Percentiles rank a stretch among this genome's conserved stretches.
These are phyloP conservation scores for Brasilioporus rufonigricans DNA, from an alignment of 768 basidiomycete species.

Conservation along the genomic window DNA sequence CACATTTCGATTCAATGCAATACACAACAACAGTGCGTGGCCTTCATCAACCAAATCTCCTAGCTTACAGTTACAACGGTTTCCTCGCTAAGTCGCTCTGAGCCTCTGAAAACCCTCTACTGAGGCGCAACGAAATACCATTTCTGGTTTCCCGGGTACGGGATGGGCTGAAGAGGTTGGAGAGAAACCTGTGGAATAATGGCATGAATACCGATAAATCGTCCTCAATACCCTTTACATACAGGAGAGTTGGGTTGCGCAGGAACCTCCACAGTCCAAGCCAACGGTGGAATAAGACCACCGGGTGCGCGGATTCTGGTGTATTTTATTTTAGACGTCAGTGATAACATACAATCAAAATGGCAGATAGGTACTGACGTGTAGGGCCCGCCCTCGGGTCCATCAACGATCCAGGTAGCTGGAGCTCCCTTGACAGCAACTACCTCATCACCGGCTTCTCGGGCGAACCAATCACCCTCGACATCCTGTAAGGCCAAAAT, in stretches of 20 bases:
- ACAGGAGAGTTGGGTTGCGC: neutral
- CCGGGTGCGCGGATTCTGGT: neutral
- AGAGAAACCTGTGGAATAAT: neutral
- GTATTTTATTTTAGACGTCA: neutral
- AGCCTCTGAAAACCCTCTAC: neutral
- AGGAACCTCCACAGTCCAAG: neutral
- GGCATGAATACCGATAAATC: neutral
- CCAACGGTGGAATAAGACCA: neutral
- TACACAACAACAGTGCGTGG: neutral
- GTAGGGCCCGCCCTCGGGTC: neutral
- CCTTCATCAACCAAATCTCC: too few relatives aligned
- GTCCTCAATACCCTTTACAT: neutral
- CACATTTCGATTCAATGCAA: neutral
- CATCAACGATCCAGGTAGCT: neutral
- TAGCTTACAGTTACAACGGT: neutral
- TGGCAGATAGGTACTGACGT: neutral
- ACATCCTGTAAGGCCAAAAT: neutral
- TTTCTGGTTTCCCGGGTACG: neutral
- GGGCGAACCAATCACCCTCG: neutral
- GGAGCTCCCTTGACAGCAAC: neutral
- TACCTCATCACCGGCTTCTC: neutral
- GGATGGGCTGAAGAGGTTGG: neutral
- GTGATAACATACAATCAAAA: neutral
- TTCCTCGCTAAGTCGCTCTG: neutral
- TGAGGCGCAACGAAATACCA: neutral